Evolutionary conservation across 768 basidiomycete genomes (phyloP).

Genomic region (Tricholoma flavovirens): DNA sequence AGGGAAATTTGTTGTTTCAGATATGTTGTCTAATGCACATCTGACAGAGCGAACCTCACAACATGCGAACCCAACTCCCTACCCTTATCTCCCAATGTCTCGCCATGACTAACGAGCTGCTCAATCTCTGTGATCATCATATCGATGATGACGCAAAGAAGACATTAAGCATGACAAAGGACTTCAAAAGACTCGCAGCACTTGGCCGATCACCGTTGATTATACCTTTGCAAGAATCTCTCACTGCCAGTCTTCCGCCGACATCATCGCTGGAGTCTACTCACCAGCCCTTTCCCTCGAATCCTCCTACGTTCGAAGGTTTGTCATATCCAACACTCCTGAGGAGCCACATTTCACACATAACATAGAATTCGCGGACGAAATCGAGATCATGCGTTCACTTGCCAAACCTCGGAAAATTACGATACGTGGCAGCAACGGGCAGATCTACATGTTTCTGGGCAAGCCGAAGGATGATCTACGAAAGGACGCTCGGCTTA

Average conservation of each 20-base stretch:
- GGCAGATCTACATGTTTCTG: slow-evolving; percentile 82
- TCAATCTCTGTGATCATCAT: slow-evolving; percentile 56
- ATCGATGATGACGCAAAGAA: slow-evolving; percentile 34
- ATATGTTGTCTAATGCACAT: not conserved
- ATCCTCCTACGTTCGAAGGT: slow-evolving; percentile 76
- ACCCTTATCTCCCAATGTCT: slow-evolving; percentile 48
- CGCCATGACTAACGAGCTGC: slow-evolving; percentile 63
- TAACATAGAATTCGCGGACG: slow-evolving; percentile 65
- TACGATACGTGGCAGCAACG: slow-evolving; percentile 76
- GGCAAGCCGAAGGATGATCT: slow-evolving; percentile 98
- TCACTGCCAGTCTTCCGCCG: slow-evolving; percentile 85
- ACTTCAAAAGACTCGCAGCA: slow-evolving; percentile 49
- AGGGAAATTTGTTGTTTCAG: slow-evolving; percentile 9
- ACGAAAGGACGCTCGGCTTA: slow-evolving; percentile 92
- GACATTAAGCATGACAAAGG: slow-evolving; percentile 43
- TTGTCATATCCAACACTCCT: slow-evolving; percentile 12
- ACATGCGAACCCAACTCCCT: slow-evolving; percentile 36
- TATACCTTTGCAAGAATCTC: slow-evolving; percentile 88
- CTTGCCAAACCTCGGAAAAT: slow-evolving; percentile 90
- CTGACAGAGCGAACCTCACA: slow-evolving; percentile 40
- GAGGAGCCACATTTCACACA: not conserved
- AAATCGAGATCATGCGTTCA: slow-evolving; percentile 87
- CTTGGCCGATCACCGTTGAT: slow-evolving; percentile 67
- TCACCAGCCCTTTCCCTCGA: slow-evolving; percentile 76
- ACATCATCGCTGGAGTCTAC: slow-evolving; percentile 51